phyloP scores from a whole-genome alignment of 176 grass and related monocot genomes.

The Thinopyrum elongatum region DNA sequence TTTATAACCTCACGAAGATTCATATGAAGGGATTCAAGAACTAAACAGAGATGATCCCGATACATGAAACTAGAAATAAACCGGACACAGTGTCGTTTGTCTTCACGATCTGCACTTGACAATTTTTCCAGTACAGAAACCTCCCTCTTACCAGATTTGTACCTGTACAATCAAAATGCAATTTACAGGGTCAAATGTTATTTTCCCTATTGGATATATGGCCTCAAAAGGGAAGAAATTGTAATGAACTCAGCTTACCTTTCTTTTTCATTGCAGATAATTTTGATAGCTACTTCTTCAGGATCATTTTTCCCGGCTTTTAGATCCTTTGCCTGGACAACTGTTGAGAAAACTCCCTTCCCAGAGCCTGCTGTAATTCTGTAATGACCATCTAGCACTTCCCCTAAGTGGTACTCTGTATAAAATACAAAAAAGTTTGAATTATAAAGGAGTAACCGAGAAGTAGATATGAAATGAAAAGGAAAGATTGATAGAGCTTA shows the following conservation, averaged over 20 bases:
- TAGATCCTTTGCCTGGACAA: constrained; percentile 90
- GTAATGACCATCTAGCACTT: constrained; percentile 84
- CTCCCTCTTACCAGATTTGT: constrained; percentile 85
- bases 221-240: not conserved
- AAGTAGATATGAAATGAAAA: not conserved
- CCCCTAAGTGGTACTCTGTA: constrained; percentile 74
- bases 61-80: constrained; percentile 99
- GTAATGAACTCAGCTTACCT: constrained; percentile 51
- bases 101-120: constrained; percentile 73
- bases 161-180: constrained; percentile 63
- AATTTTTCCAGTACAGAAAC: constrained; percentile 90
- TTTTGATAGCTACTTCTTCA: constrained; percentile 95
- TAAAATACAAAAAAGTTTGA: not conserved
- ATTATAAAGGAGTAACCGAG: not conserved
- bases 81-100: constrained; percentile 84
- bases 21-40: constrained; percentile 99
- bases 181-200: constrained; percentile 6
- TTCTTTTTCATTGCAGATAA: constrained; percentile 80
- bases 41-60: constrained; percentile 97
- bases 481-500: constrained; percentile 42
- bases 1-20: constrained; percentile 99
- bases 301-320: constrained; percentile 74
- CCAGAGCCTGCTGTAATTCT: constrained; percentile 88
- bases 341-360: constrained; percentile 95
- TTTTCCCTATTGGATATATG: constrained; percentile 10